A percentile compares a stretch with the other conserved stretches of the same genome.
phyloP scores from a whole-genome alignment of 2,329 filamentous ascomycete species.

The Fusarium bulbicola region DNA sequence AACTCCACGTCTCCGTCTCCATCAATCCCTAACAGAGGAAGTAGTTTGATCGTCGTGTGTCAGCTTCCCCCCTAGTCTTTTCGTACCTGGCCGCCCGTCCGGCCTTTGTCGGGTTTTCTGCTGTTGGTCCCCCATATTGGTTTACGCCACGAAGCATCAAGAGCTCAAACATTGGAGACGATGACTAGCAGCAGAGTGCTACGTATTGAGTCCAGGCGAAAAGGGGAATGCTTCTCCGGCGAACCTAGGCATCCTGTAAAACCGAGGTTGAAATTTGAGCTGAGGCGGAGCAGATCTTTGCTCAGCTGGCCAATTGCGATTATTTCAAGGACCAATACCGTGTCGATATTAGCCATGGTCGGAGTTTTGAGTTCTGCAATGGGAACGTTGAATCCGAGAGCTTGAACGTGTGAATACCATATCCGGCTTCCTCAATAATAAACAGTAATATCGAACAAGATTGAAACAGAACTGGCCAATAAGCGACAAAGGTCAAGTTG shows the following conservation, averaged over 20 bases:
- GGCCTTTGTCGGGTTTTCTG: neutral
- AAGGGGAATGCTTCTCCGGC: conserved; percentile 25
- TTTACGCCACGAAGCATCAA: conserved; percentile 22
- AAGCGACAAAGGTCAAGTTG: conserved; percentile 1
- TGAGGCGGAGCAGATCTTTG: conserved; percentile 22
- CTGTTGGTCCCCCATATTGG: neutral
- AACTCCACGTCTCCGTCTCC: conserved; percentile 18
- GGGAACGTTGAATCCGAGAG: neutral
- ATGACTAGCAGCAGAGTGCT: conserved; percentile 8
- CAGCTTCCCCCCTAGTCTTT: conserved; percentile 4
- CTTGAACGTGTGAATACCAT: neutral
- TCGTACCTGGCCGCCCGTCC: neutral
- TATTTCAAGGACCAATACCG: neutral
- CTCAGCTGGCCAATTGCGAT: neutral
- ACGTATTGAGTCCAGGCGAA: conserved; percentile 7
- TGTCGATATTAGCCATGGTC: neutral
- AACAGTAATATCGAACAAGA: neutral
- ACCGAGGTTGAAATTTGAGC: neutral
- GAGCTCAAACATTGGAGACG: neutral
- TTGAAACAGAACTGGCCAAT: conserved; percentile 6
- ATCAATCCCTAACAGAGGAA: conserved; percentile 3
- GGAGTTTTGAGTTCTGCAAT: neutral
- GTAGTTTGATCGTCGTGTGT: conserved; percentile 25
- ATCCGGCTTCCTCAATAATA: neutral
- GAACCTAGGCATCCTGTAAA: conserved; percentile 7